Evolutionary conservation across 1,284 basidiomycete genomes (phyloP).

Genomic region (Rhodotorula mucilaginosa): DNA sequence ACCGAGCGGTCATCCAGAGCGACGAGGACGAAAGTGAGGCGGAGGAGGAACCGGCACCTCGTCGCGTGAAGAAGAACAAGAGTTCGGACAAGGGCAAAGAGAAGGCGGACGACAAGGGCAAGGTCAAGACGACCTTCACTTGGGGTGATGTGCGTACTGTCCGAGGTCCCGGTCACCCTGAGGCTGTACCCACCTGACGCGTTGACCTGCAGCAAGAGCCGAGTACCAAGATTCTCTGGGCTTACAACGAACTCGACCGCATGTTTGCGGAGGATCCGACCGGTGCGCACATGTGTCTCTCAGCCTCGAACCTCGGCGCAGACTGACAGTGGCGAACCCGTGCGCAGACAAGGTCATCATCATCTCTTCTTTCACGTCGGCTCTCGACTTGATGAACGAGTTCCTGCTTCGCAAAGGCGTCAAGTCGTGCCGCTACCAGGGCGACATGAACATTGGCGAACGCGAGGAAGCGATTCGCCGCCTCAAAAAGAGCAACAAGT

Average conservation of each 20-base stretch:
- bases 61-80: constrained; percentile 4
- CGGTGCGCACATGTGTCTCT: neutral
- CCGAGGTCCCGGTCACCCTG: no score
- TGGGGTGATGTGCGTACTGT: constrained; percentile 6
- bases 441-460: constrained; percentile 39
- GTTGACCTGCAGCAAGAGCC: constrained; percentile 15
- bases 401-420: constrained; percentile 58
- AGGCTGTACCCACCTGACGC: neutral
- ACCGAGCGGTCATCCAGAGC: constrained; percentile 31
- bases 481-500: constrained; percentile 60
- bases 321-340: no score
- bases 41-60: constrained; percentile 11
- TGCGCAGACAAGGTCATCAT: constrained; percentile 59
- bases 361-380: constrained; percentile 63
- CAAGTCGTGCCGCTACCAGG: constrained; percentile 57
- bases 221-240: constrained; percentile 26
- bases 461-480: constrained; percentile 41
- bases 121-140: constrained; percentile 14
- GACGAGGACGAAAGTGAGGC: constrained; percentile 32
- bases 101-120: constrained; percentile 14
- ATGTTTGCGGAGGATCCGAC: constrained; percentile 5
- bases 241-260: constrained; percentile 5
- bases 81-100: constrained; percentile 13
- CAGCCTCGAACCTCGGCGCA: no score
- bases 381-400: constrained; percentile 54